Percentiles rank a stretch among this genome's conserved stretches.
phyloP scores from a whole-genome alignment of 768 basidiomycete species.

The Pisolithus sp. region DNA sequence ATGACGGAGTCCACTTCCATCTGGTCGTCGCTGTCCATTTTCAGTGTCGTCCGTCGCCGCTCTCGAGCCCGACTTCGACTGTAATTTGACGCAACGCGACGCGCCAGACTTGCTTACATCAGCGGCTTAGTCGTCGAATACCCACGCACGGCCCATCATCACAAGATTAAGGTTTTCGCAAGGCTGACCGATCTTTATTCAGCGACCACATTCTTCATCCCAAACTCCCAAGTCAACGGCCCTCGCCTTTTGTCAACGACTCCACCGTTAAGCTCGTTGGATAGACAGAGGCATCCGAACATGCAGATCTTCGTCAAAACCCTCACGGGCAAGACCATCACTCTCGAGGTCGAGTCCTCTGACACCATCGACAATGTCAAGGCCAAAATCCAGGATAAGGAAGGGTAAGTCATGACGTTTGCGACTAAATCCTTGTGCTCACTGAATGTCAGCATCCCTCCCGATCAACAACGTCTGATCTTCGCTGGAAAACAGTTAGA shows the following conservation, averaged over 20 bases:
- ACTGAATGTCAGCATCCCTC: slow-evolving; percentile 57
- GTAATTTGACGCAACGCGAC: slow-evolving; percentile 18
- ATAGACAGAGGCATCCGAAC: slow-evolving; percentile 73
- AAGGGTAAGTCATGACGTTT: slow-evolving; percentile 53
- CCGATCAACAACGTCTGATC: slow-evolving; percentile 96
- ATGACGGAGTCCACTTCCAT: slow-evolving; percentile 38
- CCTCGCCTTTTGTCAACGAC: slow-evolving; percentile 84
- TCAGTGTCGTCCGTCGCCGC: neutral
- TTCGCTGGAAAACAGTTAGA: slow-evolving; percentile 99
- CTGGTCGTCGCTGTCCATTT: slow-evolving; percentile 54
- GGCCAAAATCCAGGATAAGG: slow-evolving; percentile 96
- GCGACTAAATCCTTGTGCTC: neutral
- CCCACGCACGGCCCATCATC: slow-evolving; percentile 43
- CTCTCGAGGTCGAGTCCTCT: slow-evolving; percentile 95
- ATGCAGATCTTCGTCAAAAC: slow-evolving; percentile 99
- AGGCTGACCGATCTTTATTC: slow-evolving; percentile 11
- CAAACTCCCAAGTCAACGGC: slow-evolving; percentile 18
- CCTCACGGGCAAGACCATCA: slow-evolving; percentile 99
- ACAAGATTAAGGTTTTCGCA: slow-evolving; percentile 24
- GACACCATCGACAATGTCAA: slow-evolving; percentile 99
- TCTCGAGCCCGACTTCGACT: neutral
- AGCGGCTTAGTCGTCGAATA: slow-evolving; percentile 13
- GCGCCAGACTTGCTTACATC: slow-evolving; percentile 4
- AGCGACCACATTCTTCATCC: slow-evolving; percentile 17
- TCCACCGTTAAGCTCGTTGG: slow-evolving; percentile 88